Evolutionary conservation across 2,329 filamentous ascomycete genomes (phyloP).

Genomic region (Diaporthe sp.): DNA sequence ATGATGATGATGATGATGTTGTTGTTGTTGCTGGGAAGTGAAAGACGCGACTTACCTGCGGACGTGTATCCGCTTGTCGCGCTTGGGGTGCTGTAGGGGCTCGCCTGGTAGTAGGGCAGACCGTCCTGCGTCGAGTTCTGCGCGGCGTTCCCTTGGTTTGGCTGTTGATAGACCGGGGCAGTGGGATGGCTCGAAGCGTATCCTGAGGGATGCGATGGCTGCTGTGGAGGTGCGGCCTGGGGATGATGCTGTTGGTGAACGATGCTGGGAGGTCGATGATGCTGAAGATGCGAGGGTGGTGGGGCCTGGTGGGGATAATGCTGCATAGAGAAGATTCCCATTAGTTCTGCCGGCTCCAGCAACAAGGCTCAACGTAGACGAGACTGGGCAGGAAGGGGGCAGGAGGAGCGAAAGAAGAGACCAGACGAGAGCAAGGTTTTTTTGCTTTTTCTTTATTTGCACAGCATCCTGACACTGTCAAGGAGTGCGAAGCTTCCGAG

Average conservation of each 20-base stretch:
- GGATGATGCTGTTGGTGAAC: conserved; percentile 81
- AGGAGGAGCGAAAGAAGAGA: conserved; percentile 51
- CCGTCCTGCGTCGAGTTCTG: conserved; percentile 75
- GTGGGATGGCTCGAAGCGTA: conserved; percentile 76
- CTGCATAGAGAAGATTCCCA: conserved; percentile 75
- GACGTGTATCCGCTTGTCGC: conserved; percentile 88
- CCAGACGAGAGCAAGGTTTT: conserved; percentile 52
- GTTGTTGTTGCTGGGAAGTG: conserved; percentile 35
- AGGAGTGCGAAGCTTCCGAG: conserved; percentile 62
- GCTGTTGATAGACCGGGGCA: conserved; percentile 77
- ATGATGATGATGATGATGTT: not conserved
- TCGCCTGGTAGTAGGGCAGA: conserved; percentile 83
- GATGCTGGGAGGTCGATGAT: conserved; percentile 80
- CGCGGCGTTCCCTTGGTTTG: conserved; percentile 71
- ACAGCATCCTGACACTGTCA: conserved; percentile 56
- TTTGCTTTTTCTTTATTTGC: conserved; percentile 54
- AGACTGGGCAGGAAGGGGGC: conserved; percentile 54
- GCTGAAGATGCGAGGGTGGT: conserved; percentile 75
- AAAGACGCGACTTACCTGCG: conserved; percentile 74
- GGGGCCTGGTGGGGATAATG: conserved; percentile 85
- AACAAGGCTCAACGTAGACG: conserved; percentile 50
- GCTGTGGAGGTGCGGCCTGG: conserved; percentile 73
- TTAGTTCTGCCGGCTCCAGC: conserved; percentile 60
- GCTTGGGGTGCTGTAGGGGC: conserved; percentile 86
- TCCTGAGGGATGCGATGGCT: conserved; percentile 73